A percentile compares a stretch with the other conserved stretches of the same genome.
phyloP scores from a whole-genome alignment of 1,284 basidiomycete genomes.

The Sporisorium graminicola region DNA sequence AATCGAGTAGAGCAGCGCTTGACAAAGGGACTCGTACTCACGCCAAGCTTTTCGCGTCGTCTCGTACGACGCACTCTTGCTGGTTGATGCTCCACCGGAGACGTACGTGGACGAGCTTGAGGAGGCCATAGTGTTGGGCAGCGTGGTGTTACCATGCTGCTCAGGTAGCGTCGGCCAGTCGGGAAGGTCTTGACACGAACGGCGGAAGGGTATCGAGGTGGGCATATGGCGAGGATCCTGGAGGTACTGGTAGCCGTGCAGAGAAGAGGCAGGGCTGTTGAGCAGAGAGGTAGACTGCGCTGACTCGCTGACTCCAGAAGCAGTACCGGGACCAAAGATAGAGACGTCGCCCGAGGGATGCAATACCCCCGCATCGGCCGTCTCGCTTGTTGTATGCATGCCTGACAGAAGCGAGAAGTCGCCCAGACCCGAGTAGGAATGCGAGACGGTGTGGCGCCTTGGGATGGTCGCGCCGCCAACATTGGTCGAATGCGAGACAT shows the following conservation, averaged over 20 bases:
- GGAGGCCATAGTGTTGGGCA: not conserved
- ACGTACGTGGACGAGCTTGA: constrained; percentile 5
- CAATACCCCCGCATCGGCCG: constrained; percentile 17
- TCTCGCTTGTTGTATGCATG: constrained; percentile 15
- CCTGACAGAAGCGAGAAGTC: constrained; percentile 31
- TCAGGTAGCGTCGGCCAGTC: constrained; percentile 33
- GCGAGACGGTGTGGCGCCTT: constrained; percentile 45
- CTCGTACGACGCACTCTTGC: constrained; percentile 13
- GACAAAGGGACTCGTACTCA: constrained; percentile 28
- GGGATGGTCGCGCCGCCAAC: constrained; percentile 16
- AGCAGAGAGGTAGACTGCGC: constrained; percentile 28
- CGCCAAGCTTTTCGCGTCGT: constrained; percentile 42
- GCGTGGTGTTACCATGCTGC: not conserved
- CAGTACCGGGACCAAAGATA: constrained; percentile 16
- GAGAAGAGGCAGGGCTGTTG: constrained; percentile 48
- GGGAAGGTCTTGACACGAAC: constrained; percentile 34
- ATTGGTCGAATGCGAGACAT: constrained; percentile 10
- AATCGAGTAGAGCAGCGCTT: constrained; percentile 19
- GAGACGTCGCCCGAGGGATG: constrained; percentile 19
- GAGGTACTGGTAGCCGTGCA: constrained; percentile 41
- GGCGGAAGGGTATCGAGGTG: constrained; percentile 30
- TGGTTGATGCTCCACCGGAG: constrained; percentile 5
- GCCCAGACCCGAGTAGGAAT: constrained; percentile 32
- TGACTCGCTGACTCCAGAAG: constrained; percentile 29
- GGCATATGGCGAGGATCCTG: constrained; percentile 37